Conservation (phyloP, 768 basidiomycete species). For the Auricularia heimuer region DNA sequence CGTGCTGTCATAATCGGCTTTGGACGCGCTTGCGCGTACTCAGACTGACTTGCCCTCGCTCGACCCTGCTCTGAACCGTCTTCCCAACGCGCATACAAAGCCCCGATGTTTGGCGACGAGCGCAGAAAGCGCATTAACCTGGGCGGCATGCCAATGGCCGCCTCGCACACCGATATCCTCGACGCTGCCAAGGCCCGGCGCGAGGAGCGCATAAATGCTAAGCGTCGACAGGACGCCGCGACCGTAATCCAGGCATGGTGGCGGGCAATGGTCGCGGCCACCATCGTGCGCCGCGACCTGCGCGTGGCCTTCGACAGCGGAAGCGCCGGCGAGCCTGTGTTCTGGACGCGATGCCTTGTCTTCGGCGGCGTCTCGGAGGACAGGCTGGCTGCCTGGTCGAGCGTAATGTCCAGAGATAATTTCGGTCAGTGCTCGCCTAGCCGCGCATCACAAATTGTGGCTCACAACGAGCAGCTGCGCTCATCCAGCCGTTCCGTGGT, state of each 20-base stretch:
- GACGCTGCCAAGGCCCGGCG: conserved; percentile 52
- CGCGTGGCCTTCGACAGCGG: conserved; percentile 34
- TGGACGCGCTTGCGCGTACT: no score
- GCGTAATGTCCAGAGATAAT: conserved; percentile 4
- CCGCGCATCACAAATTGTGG: background rate
- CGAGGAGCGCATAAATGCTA: conserved; percentile 44
- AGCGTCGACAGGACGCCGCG: conserved; percentile 49
- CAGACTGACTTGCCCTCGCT: no score
- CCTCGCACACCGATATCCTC: conserved; percentile 48
- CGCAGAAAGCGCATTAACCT: conserved; percentile 46
- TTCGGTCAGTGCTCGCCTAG: background rate
- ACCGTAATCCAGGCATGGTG: conserved; percentile 61
- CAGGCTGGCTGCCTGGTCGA: conserved; percentile 26
- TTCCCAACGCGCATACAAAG: no score
- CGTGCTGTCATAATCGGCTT: no score
- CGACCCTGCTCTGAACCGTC: no score
- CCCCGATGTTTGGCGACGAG: conserved; percentile 7
- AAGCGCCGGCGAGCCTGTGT: conserved; percentile 5
- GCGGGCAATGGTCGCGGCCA: conserved; percentile 39
- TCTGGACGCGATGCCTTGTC: conserved; percentile 49
- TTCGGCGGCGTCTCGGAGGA: conserved; percentile 39
- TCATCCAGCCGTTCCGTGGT: conserved; percentile 32
- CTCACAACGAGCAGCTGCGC: conserved; percentile 20
- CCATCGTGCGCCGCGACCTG: conserved; percentile 35
- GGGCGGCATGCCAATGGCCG: conserved; percentile 47